Conservation (phyloP, 345 rosid species). For the Boechera retrofracta region DNA sequence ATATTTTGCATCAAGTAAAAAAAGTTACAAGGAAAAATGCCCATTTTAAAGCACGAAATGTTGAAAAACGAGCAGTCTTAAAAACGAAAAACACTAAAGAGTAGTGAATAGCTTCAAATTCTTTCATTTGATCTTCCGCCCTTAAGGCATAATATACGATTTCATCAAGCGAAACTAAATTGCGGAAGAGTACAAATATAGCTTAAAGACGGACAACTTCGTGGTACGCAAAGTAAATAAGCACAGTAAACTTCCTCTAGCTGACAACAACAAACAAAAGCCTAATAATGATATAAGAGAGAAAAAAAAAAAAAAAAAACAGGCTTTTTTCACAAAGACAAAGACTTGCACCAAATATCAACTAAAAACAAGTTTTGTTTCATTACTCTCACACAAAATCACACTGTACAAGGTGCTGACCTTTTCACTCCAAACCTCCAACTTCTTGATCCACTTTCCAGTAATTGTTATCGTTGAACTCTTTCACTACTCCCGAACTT, state of each 20-base stretch:
- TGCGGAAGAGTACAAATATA: not conserved
- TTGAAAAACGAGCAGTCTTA: too few species aligned
- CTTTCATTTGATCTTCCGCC: too few species aligned
- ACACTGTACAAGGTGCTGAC: conserved; percentile 43
- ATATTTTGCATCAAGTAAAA: not conserved
- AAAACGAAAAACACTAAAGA: too few species aligned
- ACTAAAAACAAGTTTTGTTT: conserved; percentile 22
- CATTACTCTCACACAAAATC: conserved; percentile 39
- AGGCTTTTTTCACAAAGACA: not conserved
- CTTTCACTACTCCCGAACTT: conserved; percentile 60
- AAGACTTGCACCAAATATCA: conserved; percentile 14
- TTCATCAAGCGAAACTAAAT: not conserved
- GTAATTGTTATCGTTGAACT: conserved; percentile 91
- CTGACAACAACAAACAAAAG: conserved; percentile 3
- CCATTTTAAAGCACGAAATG: too few species aligned
- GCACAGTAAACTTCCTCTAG: conserved; percentile 14
- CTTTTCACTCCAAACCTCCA: conserved; percentile 64
- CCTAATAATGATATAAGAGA: conserved; percentile 9
- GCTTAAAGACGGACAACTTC: conserved; percentile 4
- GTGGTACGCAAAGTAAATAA: not conserved
- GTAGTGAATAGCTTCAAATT: too few species aligned
- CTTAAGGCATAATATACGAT: not conserved
- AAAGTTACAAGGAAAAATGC: too few species aligned
- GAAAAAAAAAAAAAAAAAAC: not conserved
- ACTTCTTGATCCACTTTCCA: conserved; percentile 97